Evolutionary conservation across 192 early-diverging fungal genomes (phyloP), one percentile per base, ranked within the genome.

Genomic region (Backusella sp.): DNA sequence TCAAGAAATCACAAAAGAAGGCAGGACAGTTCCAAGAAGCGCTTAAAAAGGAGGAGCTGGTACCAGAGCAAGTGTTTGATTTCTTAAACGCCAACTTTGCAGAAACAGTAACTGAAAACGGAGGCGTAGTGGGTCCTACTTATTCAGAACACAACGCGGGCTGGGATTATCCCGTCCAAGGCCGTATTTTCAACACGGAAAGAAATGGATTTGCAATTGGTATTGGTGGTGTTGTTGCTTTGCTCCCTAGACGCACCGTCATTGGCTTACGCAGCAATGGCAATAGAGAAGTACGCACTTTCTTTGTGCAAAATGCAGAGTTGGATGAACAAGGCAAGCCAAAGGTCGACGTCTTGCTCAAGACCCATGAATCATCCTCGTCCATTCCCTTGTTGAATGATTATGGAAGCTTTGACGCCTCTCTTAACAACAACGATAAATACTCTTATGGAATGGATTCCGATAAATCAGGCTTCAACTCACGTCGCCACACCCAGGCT

Each of bases 261-360:
- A 70, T 62, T 30, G 68, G 69, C 19, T 30, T 79, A 6, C 66
- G 52, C 32, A 19, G 37, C 36, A 71, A 53, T 23, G 62, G 69
- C 75, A 53, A 83, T 79, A 80, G 83, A 71, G 72, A 84, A 74
- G 69, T 85, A 9, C 82, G 82, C 11, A 80, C 70, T 34, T 92
- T 92, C 83, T 92, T 89, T 70, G 91, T 94, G 15, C 81, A 86
- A 65, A 86, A 84, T 36, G 91, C 90, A 4, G 80, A 85, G 44
- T 52, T 88, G 49, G 82, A 88, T 72, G 71, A 59, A n/a, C 75
- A 87, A 56, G 86, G 86, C 46, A 80, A 76, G 56, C 88, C 86
- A 73, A 79, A 76, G 41, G 77, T 89, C 1, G 62, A 39, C 23
- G 69, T 71, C 11, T 53, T 49, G 19, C 44, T 76, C 3, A 3